A percentile compares a stretch with the other conserved stretches of the same genome.
These are phyloP conservation scores for Cystobasidium pallidum DNA, from an alignment of 1,284 basidiomycete species.

Conservation along the genomic window DNA sequence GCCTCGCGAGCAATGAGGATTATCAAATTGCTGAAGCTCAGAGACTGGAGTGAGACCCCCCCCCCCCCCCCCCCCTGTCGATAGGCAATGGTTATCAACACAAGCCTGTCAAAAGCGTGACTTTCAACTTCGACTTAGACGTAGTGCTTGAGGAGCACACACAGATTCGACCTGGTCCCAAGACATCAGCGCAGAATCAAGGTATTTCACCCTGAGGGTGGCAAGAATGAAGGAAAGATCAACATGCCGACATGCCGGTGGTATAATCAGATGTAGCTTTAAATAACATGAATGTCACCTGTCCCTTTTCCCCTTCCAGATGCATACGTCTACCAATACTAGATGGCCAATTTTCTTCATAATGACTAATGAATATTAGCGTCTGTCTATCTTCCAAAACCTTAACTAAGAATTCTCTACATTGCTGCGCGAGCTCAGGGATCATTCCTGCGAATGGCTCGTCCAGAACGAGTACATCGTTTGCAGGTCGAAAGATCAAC, in stretches of 20 bases:
- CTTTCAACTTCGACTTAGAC: slow-evolving; percentile 9
- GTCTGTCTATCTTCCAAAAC: slow-evolving; percentile 67
- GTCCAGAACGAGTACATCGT: slow-evolving; percentile 74
- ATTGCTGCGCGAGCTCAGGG: slow-evolving; percentile 69
- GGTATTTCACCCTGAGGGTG: no score
- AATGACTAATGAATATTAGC: slow-evolving; percentile 82
- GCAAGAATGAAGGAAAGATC: no score
- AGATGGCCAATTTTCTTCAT: slow-evolving; percentile 74
- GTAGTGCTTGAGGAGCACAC: slow-evolving; percentile 20
- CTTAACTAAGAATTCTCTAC: slow-evolving; percentile 66
- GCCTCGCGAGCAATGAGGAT: slow-evolving; percentile 41
- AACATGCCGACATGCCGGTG: neutral
- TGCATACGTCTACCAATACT: slow-evolving; percentile 39
- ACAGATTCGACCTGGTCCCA: slow-evolving; percentile 18
- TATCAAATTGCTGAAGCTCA: slow-evolving; percentile 78
- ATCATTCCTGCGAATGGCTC: slow-evolving; percentile 92
- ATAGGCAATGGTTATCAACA: no score
- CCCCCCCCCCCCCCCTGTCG: no score
- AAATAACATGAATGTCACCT: slow-evolving; percentile 1
- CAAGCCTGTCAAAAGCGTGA: slow-evolving; percentile 8
- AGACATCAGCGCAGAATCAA: no score
- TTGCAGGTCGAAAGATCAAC: slow-evolving; percentile 78
- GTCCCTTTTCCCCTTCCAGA: slow-evolving; percentile 22
- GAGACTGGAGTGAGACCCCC: slow-evolving; percentile 69
- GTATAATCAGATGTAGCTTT: neutral